A percentile compares a stretch with the other conserved stretches of the same genome.
phyloP scores from a whole-genome alignment of 1,284 basidiomycete species.

The Cutaneotrichosporon cyanovorans region DNA sequence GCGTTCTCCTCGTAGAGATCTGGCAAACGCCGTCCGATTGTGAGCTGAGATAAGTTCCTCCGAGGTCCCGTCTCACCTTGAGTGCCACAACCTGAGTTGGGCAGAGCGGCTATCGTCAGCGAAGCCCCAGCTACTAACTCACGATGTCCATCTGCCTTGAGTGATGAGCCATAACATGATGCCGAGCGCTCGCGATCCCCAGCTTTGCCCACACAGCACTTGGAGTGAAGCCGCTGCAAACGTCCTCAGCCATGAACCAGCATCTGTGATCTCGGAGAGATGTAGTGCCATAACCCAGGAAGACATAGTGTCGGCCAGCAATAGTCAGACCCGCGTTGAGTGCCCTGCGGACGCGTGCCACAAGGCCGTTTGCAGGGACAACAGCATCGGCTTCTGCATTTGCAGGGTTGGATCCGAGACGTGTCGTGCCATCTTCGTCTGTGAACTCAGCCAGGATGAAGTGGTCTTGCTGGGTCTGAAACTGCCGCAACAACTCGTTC shows the following conservation, averaged over 20 bases:
- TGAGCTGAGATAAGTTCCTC: background rate
- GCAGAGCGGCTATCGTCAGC: slow-evolving; percentile 15
- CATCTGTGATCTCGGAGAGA: slow-evolving; percentile 16
- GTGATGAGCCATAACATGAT: slow-evolving; percentile 21
- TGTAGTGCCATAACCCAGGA: slow-evolving; percentile 12
- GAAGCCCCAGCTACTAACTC: background rate
- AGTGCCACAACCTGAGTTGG: slow-evolving; percentile 13
- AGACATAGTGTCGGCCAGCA: slow-evolving; percentile 23
- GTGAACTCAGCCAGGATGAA: slow-evolving; percentile 29
- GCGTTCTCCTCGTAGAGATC: slow-evolving; percentile 10
- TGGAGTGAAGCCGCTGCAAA: slow-evolving; percentile 5
- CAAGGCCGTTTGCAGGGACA: slow-evolving; percentile 15
- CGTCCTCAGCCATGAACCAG: slow-evolving; percentile 25
- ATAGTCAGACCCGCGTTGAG: slow-evolving; percentile 18
- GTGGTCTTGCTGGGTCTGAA: slow-evolving; percentile 13
- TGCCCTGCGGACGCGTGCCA: slow-evolving; percentile 23
- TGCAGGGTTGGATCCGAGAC: slow-evolving; percentile 18
- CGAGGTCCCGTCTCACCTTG: background rate
- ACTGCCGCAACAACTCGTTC: slow-evolving; percentile 20
- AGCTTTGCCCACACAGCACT: slow-evolving; percentile 6
- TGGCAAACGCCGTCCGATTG: slow-evolving; percentile 4
- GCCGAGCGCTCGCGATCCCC: slow-evolving; percentile 16
- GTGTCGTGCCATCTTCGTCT: slow-evolving; percentile 25
- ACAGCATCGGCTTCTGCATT: slow-evolving; percentile 17
- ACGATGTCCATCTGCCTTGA: slow-evolving; percentile 16